Base-by-base conservation (phyloP, 1,284 basidiomycete species). In the Puccinia horiana region DNA sequence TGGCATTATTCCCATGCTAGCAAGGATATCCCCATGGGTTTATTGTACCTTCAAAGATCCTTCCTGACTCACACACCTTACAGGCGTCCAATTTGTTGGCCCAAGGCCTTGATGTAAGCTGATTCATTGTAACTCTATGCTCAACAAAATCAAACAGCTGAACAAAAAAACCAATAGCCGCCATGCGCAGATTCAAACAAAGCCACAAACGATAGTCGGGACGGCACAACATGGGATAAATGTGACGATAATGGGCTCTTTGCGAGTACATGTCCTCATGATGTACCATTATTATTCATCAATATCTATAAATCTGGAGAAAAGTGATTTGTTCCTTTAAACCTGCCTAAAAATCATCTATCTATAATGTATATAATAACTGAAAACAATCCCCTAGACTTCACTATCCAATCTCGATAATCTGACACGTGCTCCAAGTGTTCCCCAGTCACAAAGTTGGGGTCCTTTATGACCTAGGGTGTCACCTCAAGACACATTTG, bases 381-480 rank as follows among this genome's bases (percentile, higher is more conserved):
- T n/a, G n/a, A n/a, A n/a, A n/a, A n/a, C n/a, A n/a, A n/a, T n/a
- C n/a, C n/a, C n/a, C n/a, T n/a, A n/a, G n/a, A 29, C 26, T 69
- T 14, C 16, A 69, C 26, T 69, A 69, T 69, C 37, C 65, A 11
- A 37, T 69, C 1, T 18, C 65, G 8, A 37, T 69, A 6, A 16
- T 69, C 26, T 8, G n/a, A 20, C 32, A 32, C 32, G 37, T 69
- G 16, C 12, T 69, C 9, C 18, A 23, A 1, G 47, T 18, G 16
- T 56, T 74, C 42, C 72, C 72, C 11, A 29, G 29, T 8, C 32
- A 26, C 23, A 74, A 74, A 26, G n/a, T 73, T 52, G 70, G 42
- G 23, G n/a, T 73, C 23, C 70, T 73, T 26, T 73, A 73, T 32
- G 47, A 74, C 29, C 32, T 74, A 18, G 72, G 69, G 23, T 72